These are phyloP conservation scores for Solioccasus polychromus DNA, from an alignment of 768 basidiomycete species.

Conservation along the genomic window DNA sequence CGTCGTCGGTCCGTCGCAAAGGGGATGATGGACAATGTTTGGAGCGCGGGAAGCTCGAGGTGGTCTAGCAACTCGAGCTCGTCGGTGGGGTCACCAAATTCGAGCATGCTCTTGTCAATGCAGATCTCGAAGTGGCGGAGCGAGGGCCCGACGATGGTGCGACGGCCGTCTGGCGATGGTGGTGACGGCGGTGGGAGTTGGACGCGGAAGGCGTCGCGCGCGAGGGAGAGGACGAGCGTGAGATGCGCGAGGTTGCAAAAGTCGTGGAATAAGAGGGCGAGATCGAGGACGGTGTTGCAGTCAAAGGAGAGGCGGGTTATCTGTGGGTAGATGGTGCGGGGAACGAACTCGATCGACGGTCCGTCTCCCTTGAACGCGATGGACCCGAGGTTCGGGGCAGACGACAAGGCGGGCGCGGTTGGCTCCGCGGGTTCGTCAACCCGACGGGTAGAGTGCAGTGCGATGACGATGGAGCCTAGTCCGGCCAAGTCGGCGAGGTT, in stretches of 20 bases:
- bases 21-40: slow-evolving; percentile 13
- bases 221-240: slow-evolving; percentile 11
- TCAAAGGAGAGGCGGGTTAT: slow-evolving; percentile 25
- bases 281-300: slow-evolving; percentile 17
- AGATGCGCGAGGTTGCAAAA: slow-evolving; percentile 16
- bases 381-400: slow-evolving; percentile 16
- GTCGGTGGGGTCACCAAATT: slow-evolving; percentile 19
- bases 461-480: slow-evolving; percentile 16
- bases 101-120: slow-evolving; percentile 20
- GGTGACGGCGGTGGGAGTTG: slow-evolving; percentile 3
- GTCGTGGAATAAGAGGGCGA: slow-evolving; percentile 18
- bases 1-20: neutral
- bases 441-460: slow-evolving; percentile 11
- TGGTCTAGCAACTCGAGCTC: slow-evolving; percentile 19
- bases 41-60: slow-evolving; percentile 20
- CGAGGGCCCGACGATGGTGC: slow-evolving; percentile 1
- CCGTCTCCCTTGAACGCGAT: slow-evolving; percentile 15
- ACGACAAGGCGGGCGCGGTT: neutral
- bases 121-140: slow-evolving; percentile 16
- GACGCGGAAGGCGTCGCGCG: slow-evolving; percentile 12
- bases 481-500: slow-evolving; percentile 4
- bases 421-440: slow-evolving; percentile 3
- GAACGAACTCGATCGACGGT: slow-evolving; percentile 12
- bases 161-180: too few species aligned
- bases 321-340: slow-evolving; percentile 14